Evolutionary conservation across 2,329 filamentous ascomycete species (phyloP).

Genomic region (Plectosphaerella sp.): DNA sequence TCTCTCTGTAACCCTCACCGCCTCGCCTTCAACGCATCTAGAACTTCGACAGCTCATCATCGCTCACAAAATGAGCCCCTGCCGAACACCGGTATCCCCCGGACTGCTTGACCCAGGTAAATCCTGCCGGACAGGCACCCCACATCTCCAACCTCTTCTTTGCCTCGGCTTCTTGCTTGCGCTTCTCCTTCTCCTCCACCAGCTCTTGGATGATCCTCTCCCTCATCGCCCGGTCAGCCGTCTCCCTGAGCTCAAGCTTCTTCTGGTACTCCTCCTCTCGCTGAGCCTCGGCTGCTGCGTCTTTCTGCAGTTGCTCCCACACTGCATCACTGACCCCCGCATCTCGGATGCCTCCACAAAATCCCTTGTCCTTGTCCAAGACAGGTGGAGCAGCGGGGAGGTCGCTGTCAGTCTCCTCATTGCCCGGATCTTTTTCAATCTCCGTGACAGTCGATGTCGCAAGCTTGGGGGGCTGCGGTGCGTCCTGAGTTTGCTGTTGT

Average conservation of each 20-base stretch:
- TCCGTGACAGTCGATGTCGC: not conserved
- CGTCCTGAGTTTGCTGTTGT: not conserved
- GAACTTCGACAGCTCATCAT: constrained; percentile 24
- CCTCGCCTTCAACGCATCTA: not conserved
- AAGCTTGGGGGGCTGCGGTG: not conserved
- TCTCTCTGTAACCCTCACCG: not conserved
- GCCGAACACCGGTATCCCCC: constrained; percentile 59
- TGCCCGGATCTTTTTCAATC: not conserved
- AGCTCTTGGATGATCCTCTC: constrained; percentile 31
- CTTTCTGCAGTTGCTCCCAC: constrained; percentile 56
- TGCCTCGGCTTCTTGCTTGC: constrained; percentile 31
- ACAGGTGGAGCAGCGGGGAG: not conserved
- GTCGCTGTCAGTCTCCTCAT: not conserved
- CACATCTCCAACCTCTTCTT: constrained; percentile 42
- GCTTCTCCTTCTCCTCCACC: constrained; percentile 30
- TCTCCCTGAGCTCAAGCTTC: constrained; percentile 24
- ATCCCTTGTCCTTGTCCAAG: not conserved
- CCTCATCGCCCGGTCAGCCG: constrained; percentile 19
- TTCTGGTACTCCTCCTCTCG: constrained; percentile 30
- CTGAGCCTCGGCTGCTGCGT: constrained; percentile 34
- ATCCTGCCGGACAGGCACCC: constrained; percentile 56
- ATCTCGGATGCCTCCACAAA: constrained; percentile 38
- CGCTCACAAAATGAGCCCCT: constrained; percentile 50
- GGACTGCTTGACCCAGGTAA: constrained; percentile 54
- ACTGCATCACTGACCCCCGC: constrained; percentile 52